These are phyloP conservation scores for Colletotrichum falcatum DNA, from an alignment of 2,329 filamentous ascomycete species.

Conservation along the genomic window DNA sequence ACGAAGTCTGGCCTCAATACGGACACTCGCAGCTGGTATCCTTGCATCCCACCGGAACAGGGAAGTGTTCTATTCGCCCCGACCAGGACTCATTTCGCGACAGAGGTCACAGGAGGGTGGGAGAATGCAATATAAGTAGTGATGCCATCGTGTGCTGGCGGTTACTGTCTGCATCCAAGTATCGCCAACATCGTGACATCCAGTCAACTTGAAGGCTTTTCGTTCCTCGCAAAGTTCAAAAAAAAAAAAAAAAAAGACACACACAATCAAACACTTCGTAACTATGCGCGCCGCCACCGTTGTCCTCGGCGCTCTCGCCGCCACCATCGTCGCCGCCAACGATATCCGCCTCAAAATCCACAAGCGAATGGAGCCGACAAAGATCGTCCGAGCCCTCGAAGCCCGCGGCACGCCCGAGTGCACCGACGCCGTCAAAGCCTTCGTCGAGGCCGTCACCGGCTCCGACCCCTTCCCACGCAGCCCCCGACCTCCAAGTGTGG, in stretches of 20 bases:
- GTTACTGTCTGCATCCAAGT: neutral
- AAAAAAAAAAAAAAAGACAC: too few species aligned
- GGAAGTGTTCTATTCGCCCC: neutral
- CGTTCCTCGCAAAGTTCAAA: neutral
- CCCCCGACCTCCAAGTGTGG: neutral
- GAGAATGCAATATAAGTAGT: neutral
- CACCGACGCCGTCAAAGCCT: neutral
- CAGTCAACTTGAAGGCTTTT: neutral
- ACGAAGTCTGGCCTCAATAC: neutral
- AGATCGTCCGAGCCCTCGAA: slow-evolving; percentile 5
- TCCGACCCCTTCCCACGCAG: slow-evolving; percentile 8
- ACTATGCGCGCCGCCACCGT: slow-evolving; percentile 8
- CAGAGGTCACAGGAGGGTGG: neutral
- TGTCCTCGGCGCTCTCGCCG: slow-evolving; percentile 14
- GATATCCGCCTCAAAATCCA: neutral
- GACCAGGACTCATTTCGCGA: neutral
- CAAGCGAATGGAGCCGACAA: slow-evolving; percentile 19
- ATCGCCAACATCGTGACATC: neutral
- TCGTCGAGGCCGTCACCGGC: slow-evolving; percentile 14
- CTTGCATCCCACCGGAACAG: neutral
- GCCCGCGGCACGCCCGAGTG: slow-evolving; percentile 8
- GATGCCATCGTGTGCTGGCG: neutral
- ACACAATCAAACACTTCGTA: neutral
- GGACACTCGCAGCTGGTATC: neutral
- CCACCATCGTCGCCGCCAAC: neutral